Base-by-base conservation (phyloP, 768 basidiomycete genomes). In the Arthromyces matolae region DNA sequence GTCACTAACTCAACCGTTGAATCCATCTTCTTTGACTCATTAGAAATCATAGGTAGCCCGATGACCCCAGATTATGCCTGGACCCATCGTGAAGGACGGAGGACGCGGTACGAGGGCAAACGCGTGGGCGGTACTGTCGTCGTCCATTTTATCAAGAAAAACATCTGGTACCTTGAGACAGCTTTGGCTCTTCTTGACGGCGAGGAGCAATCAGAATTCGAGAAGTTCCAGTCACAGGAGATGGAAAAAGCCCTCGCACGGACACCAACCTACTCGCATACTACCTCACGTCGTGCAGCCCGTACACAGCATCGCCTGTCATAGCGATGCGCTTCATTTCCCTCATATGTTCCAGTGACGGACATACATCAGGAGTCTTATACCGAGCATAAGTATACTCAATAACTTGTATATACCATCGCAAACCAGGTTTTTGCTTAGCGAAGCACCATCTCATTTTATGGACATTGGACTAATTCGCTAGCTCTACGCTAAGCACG, bases 81-180 rank as follows among this genome's bases (percentile, higher is more conserved):
- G 89, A 69, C 64, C 19, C 74, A 79, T 52, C 80, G 89, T 28
- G 88, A 92, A 72, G 86, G 88, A 39, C 74, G 83, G 33, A 60
- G 68, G 54, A 78, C 64, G 40, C 80, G 80, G 37, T 89, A 89
- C 59, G 76, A 81, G 54, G 75, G 74, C 36, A 70, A 77, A 49
- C 83, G 87, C 18, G 80, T 92, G 8, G 95, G 95, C 3, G 96
- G 95, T 5, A 99, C 95, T 2, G 78, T 94, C 37, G 89, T 93
- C 18, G 93, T 99, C 42, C 95, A 99, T 69, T 97, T 91, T 64
- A 86, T 99, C 75, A 99, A 97, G 82, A 87, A 91, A 64, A 83
- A 90, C 54, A 87, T 89, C 70, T 99, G 95, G 95, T 97, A 89
- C 69, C 66, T 93, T 56, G 95, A 99, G 70, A 90, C 94, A 5